Evolutionary conservation across 2,329 filamentous ascomycete genomes (phyloP), one percentile per base, ranked within the genome.

Genomic region (Exutisphaerella laricina): DNA sequence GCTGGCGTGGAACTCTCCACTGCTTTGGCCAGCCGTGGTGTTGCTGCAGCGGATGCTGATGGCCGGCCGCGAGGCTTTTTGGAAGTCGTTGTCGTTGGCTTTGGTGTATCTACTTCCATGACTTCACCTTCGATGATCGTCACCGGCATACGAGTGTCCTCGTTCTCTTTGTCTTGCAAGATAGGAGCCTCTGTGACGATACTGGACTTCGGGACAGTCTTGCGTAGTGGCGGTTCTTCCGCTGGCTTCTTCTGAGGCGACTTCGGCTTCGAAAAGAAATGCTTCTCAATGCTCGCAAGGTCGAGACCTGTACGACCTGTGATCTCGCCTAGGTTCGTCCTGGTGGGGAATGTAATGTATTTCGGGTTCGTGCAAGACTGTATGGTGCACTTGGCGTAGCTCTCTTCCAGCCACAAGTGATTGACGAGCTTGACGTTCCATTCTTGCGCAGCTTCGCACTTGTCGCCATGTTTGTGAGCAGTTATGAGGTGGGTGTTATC

Each of bases 401-500:
- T 94, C 60, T 98, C 92, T 65, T 98, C 92, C 33, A 98, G 76
- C 92, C 92, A 98, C 1, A 98, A 74, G 62, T 98, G 92, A 63
- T 97, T 98, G 56, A 95, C 72, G 56, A 95, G 84, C 43, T 88
- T 72, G 41, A 97, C 82, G 40, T 84, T 84, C 92, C 92, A 98
- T 66, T 97, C 92, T 48, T 80, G 78, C 0, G 92, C 92, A 1
- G 92, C 92, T 26, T 84, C 82, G 63, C 86, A 96, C 66, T 98
- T 98, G 61, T 97, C 92, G 59, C 90, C 94, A 43, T 80, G 80
- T 45, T 83, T 80, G 56, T 94, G 85, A 4, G 92, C 92, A 0
- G 90, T 95, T 57, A 98, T 84, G 1, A 98, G 77, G 67, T 98
- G 92, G 0, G 89, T 97, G 63, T 98, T 97, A 49, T 96, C 88